Base-by-base conservation (phyloP, 805 yeast species). In the Yarrowia bubula region DNA sequence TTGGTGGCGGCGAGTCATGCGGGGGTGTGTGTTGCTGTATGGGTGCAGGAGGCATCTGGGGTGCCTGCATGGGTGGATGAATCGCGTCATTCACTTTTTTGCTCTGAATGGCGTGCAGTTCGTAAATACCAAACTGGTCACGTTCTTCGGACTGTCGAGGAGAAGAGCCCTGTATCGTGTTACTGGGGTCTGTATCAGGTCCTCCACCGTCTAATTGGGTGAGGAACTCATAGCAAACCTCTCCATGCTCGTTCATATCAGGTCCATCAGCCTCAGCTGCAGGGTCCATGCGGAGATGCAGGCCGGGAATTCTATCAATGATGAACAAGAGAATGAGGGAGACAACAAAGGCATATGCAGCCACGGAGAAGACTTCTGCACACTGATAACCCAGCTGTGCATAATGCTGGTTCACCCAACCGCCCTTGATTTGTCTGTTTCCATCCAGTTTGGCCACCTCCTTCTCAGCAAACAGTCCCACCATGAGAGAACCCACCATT, bases 251-350 rank as follows among this genome's bases (percentile, higher is more conserved):
- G 17, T 90, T 86, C 67, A 86, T 82, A 78, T 93, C 99, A 22
- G 96, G 87, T 67, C 99, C 99, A 69, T 86, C 73, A 69, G 86
- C 84, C 78, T 93, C 98, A 75, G 89, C 93, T 67, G 91, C 97
- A 72, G 89, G 90, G 69, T 85, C 83, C 71, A 92, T 83, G 79
- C 98, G 85, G 73, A 93, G 79, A 77, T 87, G 85, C 75, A 92
- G 82, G 80, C 86, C 85, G 68, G 97, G 97, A 68, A 91, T 80
- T 71, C 79, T 81, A 81, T 91, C 89, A 85, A 89, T 83, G 53
- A 78, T 75, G 37, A 84, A 77, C 70, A 92, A 79, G 50, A 93
- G 78, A 65, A 89, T 79, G 4, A 88, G 81, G 31, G 97, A 89
- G 65, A 90, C 84, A 6, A 77, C 81, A 71, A 89, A 87, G 4